phyloP scores from a whole-genome alignment of 331 rosid species.

The Malus hybrid region DNA sequence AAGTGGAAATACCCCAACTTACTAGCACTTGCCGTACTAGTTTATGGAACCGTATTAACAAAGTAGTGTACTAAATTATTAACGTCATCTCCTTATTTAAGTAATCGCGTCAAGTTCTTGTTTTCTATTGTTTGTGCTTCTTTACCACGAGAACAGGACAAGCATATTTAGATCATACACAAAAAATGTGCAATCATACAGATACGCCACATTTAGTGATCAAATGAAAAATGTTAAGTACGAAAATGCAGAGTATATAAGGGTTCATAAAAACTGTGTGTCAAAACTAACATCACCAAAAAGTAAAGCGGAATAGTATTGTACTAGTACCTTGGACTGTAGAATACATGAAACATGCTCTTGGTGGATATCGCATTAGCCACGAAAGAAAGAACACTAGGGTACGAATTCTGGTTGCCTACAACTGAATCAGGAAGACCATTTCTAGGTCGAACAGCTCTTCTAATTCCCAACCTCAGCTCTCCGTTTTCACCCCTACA shows the following conservation, averaged over 20 bases:
- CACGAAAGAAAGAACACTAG: constrained; percentile 56
- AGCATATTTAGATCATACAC: background rate
- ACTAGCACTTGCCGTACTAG: too few relatives aligned
- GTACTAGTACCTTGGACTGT: constrained; percentile 78
- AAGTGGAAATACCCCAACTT: background rate
- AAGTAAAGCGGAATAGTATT: background rate
- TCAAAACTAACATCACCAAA: background rate
- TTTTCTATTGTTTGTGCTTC: background rate
- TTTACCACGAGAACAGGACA: background rate
- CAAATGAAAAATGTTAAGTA: background rate
- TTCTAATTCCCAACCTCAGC: constrained; percentile 86
- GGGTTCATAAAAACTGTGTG: background rate
- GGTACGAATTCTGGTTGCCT: constrained; percentile 60
- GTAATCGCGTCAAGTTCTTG: background rate
- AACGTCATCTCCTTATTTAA: too few relatives aligned
- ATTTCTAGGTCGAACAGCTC: constrained; percentile 78
- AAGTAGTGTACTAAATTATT: too few relatives aligned
- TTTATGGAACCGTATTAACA: too few relatives aligned
- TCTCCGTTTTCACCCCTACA: constrained; percentile 92
- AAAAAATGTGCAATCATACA: background rate
- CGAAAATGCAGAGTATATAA: background rate
- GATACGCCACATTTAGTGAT: background rate
- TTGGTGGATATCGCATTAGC: constrained; percentile 74
- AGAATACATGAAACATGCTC: constrained; percentile 88
- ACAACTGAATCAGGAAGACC: constrained; percentile 81